Percentiles rank a stretch among this genome's conserved stretches.
These are phyloP conservation scores for Sequoiadendron giganteum DNA, from an alignment of 75 land plant species.

Conservation along the genomic window DNA sequence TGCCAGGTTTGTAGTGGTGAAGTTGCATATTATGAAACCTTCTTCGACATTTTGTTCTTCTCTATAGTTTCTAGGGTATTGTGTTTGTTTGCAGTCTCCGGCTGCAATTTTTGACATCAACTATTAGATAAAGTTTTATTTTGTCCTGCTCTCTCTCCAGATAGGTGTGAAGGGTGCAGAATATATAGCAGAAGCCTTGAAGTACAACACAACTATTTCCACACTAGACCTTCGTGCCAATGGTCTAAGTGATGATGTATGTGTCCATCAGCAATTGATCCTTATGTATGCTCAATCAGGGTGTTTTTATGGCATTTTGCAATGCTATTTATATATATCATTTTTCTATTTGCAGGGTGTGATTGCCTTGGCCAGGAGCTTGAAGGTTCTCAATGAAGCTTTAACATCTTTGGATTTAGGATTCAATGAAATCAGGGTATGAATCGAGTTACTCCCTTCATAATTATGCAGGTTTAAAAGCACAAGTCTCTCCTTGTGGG, in stretches of 20 bases:
- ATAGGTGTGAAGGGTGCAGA: conserved; percentile 95
- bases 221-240: conserved; percentile 90
- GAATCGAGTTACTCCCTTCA: conserved; percentile 2
- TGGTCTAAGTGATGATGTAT: conserved; percentile 90
- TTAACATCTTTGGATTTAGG: conserved; percentile 90
- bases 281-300: background rate
- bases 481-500: background rate
- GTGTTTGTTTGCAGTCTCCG: background rate
- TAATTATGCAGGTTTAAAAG: background rate
- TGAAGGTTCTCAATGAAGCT: conserved; percentile 94
- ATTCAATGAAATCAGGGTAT: conserved; percentile 97
- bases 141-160: conserved; percentile 30
- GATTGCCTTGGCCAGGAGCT: conserved; percentile 72
- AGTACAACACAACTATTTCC: conserved; percentile 83
- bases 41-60: background rate
- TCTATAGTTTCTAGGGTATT: background rate
- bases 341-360: conserved; percentile 71
- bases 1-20: conserved; percentile 71
- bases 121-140: background rate
- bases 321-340: conserved; percentile 5
- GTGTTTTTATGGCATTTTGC: background rate
- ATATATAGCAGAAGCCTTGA: conserved; percentile 77
- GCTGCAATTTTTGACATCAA: background rate
- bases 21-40: background rate
- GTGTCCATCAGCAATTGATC: background rate